Evolutionary conservation across 2,329 filamentous ascomycete species (phyloP).

Genomic region (Fusarium sp.): DNA sequence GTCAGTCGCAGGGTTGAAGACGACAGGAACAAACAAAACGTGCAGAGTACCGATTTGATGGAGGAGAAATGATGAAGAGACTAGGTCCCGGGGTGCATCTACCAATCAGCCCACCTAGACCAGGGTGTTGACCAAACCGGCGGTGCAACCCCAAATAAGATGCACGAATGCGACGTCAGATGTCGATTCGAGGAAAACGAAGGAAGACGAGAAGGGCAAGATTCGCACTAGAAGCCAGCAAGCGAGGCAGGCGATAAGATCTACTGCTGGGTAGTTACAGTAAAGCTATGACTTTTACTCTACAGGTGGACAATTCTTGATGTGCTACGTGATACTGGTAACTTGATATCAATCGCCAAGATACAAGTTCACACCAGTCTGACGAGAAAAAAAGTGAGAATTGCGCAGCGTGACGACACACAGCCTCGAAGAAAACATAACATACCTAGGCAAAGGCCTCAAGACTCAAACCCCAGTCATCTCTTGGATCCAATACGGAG

Average conservation of each 20-base stretch:
- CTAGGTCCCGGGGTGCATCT: slow-evolving; percentile 42
- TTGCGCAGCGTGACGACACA: slow-evolving; percentile 44
- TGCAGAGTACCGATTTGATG: slow-evolving; percentile 46
- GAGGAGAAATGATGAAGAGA: slow-evolving; percentile 43
- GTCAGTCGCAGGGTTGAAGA: slow-evolving; percentile 33
- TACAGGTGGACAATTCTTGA: neutral
- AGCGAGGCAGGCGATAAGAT: slow-evolving; percentile 23
- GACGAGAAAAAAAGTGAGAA: slow-evolving; percentile 25
- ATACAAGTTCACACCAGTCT: slow-evolving; percentile 41
- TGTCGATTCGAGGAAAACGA: slow-evolving; percentile 33
- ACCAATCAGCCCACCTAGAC: slow-evolving; percentile 43
- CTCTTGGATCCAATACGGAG: slow-evolving; percentile 48
- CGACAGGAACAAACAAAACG: slow-evolving; percentile 36
- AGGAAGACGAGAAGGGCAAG: slow-evolving; percentile 21
- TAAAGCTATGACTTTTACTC: slow-evolving; percentile 4
- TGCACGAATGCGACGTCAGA: slow-evolving; percentile 41
- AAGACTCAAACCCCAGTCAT: slow-evolving; percentile 34
- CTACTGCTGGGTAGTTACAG: slow-evolving; percentile 9
- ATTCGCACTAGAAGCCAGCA: slow-evolving; percentile 20
- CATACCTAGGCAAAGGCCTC: slow-evolving; percentile 32
- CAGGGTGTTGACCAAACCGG: slow-evolving; percentile 40
- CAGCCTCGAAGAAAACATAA: slow-evolving; percentile 35
- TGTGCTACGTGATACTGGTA: slow-evolving; percentile 9
- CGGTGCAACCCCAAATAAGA: slow-evolving; percentile 41
- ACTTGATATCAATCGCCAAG: slow-evolving; percentile 34